Conservation (phyloP, 306 rosid genomes). For the Cicer pinnatifidum region DNA sequence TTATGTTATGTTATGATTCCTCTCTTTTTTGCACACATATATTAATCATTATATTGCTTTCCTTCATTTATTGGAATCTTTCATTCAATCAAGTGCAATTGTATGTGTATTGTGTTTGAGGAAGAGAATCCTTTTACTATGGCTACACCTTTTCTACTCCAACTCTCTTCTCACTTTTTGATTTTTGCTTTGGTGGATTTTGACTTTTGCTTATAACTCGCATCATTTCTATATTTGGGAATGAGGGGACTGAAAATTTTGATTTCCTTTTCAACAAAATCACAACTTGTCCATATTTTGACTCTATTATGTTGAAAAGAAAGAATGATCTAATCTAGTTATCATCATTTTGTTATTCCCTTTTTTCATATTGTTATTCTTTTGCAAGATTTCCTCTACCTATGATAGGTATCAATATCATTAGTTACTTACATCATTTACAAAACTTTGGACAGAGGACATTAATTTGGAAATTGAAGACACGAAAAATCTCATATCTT, state of each 20-base stretch:
- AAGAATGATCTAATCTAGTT: constrained; percentile 4
- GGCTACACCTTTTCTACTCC: constrained; percentile 21
- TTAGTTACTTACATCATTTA: constrained; percentile 43
- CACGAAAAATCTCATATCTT: constrained; percentile 32
- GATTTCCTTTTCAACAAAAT: constrained; percentile 26
- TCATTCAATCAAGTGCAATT: constrained; percentile 7
- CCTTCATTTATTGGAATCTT: constrained; percentile 40
- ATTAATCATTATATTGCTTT: background rate
- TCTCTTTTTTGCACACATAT: constrained; percentile 18
- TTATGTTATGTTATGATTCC: constrained; percentile 24
- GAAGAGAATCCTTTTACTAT: constrained; percentile 30
- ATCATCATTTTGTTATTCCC: constrained; percentile 37
- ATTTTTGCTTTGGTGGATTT: constrained; percentile 28
- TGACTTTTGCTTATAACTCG: background rate
- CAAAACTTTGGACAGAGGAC: constrained; percentile 40
- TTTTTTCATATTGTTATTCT: constrained; percentile 26
- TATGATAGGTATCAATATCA: constrained; percentile 26
- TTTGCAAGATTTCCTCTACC: constrained; percentile 9
- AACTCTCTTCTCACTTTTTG: constrained; percentile 32
- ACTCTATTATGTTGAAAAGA: constrained; percentile 26
- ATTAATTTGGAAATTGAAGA: constrained; percentile 2
- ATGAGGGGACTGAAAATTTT: background rate
- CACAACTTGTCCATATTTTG: constrained; percentile 38
- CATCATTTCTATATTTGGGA: constrained; percentile 32
- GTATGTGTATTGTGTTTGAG: constrained; percentile 14